These are phyloP conservation scores for Fusarium sp. DNA, from an alignment of 2,329 filamentous ascomycete genomes.

Conservation along the genomic window DNA sequence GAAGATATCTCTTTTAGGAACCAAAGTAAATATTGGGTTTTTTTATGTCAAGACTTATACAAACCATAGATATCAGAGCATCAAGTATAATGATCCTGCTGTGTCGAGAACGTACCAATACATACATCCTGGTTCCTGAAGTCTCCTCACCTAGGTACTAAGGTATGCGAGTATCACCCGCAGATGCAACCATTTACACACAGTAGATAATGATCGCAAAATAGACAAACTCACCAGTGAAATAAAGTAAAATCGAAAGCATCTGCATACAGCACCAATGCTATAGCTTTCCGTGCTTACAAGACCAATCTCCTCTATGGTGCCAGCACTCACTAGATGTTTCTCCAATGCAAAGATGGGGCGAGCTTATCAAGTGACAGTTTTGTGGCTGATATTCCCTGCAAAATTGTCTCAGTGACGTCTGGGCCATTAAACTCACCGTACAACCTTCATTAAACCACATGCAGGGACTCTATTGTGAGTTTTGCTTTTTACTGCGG, in stretches of 20 bases:
- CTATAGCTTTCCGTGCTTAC: neutral
- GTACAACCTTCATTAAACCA: conserved; percentile 36
- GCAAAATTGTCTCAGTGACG: conserved; percentile 24
- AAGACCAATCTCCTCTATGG: neutral
- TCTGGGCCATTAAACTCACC: conserved; percentile 17
- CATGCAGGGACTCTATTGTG: conserved; percentile 18
- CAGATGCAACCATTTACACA: neutral
- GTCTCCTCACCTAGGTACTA: neutral
- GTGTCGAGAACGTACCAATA: neutral
- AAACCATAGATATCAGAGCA: too few relatives aligned
- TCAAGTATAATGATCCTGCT: neutral
- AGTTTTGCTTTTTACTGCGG: conserved; percentile 6
- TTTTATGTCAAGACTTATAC: too few relatives aligned
- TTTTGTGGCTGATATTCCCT: conserved; percentile 32
- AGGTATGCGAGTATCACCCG: neutral
- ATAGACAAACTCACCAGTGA: neutral
- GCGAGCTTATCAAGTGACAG: conserved; percentile 27
- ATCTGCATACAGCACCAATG: neutral
- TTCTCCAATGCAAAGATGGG: conserved; percentile 15
- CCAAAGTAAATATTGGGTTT: too few relatives aligned
- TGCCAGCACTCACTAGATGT: neutral
- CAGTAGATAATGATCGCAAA: neutral
- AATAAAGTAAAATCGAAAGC: neutral
- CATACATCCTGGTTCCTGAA: neutral
- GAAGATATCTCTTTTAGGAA: too few relatives aligned